A percentile compares a stretch with the other conserved stretches of the same genome.
Evolutionary conservation across 768 basidiomycete species (phyloP).

Genomic region (Suillus lakei): DNA sequence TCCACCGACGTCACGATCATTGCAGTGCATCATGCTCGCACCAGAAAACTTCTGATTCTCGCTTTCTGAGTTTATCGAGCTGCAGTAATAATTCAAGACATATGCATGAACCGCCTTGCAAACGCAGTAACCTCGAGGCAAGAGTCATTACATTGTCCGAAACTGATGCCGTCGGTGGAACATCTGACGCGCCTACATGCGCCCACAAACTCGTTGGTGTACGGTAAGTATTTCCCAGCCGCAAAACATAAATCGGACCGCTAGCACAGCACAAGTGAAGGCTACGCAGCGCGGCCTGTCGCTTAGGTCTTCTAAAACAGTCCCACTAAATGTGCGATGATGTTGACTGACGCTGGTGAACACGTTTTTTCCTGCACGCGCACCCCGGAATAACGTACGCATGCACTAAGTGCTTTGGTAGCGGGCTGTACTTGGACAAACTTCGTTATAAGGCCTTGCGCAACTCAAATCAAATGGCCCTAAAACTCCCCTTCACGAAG

Average conservation of each 20-base stretch:
- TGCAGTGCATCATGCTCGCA: slow-evolving; percentile 6
- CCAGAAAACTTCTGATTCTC: background rate
- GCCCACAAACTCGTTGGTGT: slow-evolving; percentile 12
- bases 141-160: slow-evolving; percentile 3
- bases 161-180: background rate
- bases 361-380: slow-evolving; percentile 32
- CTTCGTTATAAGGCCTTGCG: slow-evolving; percentile 30
- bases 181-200: slow-evolving; percentile 4
- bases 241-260: background rate
- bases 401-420: slow-evolving; percentile 5
- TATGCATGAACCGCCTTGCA: slow-evolving; percentile 28
- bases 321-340: slow-evolving; percentile 13
- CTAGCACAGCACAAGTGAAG: slow-evolving; percentile 18
- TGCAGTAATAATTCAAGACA: slow-evolving; percentile 3
- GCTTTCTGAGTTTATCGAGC: slow-evolving; percentile 2
- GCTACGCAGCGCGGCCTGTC: slow-evolving; percentile 21
- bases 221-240: slow-evolving; percentile 7
- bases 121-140: slow-evolving; percentile 31
- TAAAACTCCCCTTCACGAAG: slow-evolving; percentile 20
- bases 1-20: background rate
- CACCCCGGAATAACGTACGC: slow-evolving; percentile 24
- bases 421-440: slow-evolving; percentile 31
- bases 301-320: slow-evolving; percentile 12
- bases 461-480: slow-evolving; percentile 15
- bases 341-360: slow-evolving; percentile 15